phyloP scores from a whole-genome alignment of 495 filamentous ascomycete species.

The Pseudevernia furfuracea region DNA sequence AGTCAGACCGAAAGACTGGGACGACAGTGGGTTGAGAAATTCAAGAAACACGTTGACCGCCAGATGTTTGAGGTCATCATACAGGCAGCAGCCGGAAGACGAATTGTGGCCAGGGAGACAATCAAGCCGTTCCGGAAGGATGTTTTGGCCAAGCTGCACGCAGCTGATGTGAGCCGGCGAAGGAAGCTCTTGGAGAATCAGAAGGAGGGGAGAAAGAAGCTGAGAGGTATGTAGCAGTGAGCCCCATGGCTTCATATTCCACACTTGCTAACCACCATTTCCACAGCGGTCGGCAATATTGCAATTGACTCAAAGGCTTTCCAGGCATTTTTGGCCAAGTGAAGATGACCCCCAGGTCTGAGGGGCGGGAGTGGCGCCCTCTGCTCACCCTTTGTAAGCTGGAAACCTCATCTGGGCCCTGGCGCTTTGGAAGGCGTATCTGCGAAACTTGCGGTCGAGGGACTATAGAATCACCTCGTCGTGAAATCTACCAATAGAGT shows the following conservation, averaged over 20 bases:
- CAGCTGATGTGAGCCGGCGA: conserved; percentile 72
- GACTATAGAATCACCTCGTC: not conserved
- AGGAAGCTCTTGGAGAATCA: conserved; percentile 92
- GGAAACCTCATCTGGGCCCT: not conserved
- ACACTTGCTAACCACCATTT: conserved; percentile 9
- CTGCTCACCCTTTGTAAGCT: not conserved
- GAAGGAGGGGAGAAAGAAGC: conserved; percentile 87
- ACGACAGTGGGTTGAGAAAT: conserved; percentile 84
- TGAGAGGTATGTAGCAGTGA: conserved; percentile 40
- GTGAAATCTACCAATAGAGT: not conserved
- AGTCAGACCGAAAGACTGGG: conserved; percentile 72
- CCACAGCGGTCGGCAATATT: conserved; percentile 59
- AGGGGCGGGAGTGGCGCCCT: not conserved
- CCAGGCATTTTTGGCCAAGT: conserved; percentile 76
- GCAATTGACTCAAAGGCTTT: conserved; percentile 91
- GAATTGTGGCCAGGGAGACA: conserved; percentile 84
- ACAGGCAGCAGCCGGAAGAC: conserved; percentile 77
- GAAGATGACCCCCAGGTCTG: not conserved
- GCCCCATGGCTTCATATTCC: not conserved
- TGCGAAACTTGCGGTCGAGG: not conserved
- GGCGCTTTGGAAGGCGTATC: not conserved
- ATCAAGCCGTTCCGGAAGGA: conserved; percentile 97
- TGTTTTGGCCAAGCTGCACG: conserved; percentile 86
- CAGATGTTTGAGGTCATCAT: conserved; percentile 97
- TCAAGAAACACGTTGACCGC: conserved; percentile 91